These are phyloP conservation scores for Raffaelea deltoideospora DNA, from an alignment of 2,329 filamentous ascomycete species.

Conservation along the genomic window DNA sequence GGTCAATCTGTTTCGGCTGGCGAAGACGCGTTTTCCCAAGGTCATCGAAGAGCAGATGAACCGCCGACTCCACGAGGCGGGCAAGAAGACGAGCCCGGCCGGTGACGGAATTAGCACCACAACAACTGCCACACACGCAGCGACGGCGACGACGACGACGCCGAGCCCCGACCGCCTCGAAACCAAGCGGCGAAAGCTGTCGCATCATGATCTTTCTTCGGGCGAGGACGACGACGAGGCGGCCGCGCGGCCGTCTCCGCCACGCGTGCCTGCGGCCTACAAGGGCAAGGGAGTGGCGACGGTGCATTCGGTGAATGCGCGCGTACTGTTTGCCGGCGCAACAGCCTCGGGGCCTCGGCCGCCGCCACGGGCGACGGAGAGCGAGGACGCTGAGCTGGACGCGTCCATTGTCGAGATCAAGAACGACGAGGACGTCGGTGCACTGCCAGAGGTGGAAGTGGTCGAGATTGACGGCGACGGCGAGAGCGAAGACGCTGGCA, in stretches of 20 bases:
- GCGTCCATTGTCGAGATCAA: slow-evolving; percentile 3
- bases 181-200: slow-evolving; percentile 8
- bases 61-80: slow-evolving; percentile 1
- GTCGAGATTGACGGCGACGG: background rate
- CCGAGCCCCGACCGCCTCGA: background rate
- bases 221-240: background rate
- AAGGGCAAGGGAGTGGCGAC: slow-evolving; percentile 7
- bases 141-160: background rate
- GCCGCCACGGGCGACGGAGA: background rate
- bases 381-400: background rate
- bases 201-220: slow-evolving; percentile 1
- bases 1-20: slow-evolving; percentile 34
- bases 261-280: background rate
- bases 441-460: background rate
- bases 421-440: slow-evolving; percentile 1
- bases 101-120: slow-evolving; percentile 19
- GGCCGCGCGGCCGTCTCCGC: background rate
- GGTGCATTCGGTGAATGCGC: slow-evolving; percentile 2
- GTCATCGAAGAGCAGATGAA: slow-evolving; percentile 12
- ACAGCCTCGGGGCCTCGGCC: background rate
- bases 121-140: too few relatives aligned
- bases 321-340: background rate
- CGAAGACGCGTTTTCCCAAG: slow-evolving; percentile 30
- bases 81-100: background rate
- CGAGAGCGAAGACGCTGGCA: too few relatives aligned